Percentiles rank a stretch among this genome's conserved stretches.
These are phyloP conservation scores for Fragosphaeria purpurea DNA, from an alignment of 2,329 filamentous ascomycete species.

Conservation along the genomic window DNA sequence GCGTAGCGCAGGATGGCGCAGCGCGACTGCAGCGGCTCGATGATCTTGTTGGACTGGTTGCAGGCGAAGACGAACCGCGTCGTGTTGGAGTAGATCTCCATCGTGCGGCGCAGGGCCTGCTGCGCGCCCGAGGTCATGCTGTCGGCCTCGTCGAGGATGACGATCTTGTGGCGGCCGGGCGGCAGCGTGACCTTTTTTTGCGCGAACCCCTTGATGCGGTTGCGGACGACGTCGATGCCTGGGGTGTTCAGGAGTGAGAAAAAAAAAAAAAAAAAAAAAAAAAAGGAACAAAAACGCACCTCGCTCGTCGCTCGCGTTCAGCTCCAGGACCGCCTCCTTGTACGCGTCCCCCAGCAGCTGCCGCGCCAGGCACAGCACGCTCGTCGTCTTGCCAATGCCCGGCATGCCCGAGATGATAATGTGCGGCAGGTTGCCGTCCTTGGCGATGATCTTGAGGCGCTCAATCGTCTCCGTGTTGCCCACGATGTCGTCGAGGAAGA, in stretches of 20 bases:
- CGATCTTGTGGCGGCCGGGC: conserved; percentile 81
- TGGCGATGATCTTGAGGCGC: conserved; percentile 93
- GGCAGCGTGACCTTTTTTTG: conserved; percentile 98
- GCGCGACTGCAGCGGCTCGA: conserved; percentile 93
- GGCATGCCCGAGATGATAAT: conserved; percentile 99
- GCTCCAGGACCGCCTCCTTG: conserved; percentile 92
- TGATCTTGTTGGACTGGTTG: conserved; percentile 99
- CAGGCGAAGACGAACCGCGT: conserved; percentile 97
- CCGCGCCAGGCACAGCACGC: conserved; percentile 81
- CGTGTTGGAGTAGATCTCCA: conserved; percentile 97
- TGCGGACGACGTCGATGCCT: conserved; percentile 95
- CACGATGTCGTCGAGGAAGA: conserved; percentile 92
- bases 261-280: not conserved
- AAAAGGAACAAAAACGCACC: conserved; percentile 33
- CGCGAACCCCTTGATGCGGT: conserved; percentile 95
- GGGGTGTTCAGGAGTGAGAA: not conserved
- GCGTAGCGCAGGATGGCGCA: conserved; percentile 94
- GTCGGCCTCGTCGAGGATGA: conserved; percentile 96
- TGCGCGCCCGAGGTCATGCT: conserved; percentile 96
- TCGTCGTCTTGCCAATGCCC: conserved; percentile 97
- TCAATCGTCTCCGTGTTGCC: conserved; percentile 98
- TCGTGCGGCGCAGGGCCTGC: conserved; percentile 86
- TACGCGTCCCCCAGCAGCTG: conserved; percentile 88
- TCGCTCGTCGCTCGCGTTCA: conserved; percentile 94
- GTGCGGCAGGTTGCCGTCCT: conserved; percentile 98